Percentiles rank a stretch among this genome's conserved stretches.
phyloP scores from a whole-genome alignment of 2,329 filamentous ascomycete genomes.

The Blumeriella jaapii region DNA sequence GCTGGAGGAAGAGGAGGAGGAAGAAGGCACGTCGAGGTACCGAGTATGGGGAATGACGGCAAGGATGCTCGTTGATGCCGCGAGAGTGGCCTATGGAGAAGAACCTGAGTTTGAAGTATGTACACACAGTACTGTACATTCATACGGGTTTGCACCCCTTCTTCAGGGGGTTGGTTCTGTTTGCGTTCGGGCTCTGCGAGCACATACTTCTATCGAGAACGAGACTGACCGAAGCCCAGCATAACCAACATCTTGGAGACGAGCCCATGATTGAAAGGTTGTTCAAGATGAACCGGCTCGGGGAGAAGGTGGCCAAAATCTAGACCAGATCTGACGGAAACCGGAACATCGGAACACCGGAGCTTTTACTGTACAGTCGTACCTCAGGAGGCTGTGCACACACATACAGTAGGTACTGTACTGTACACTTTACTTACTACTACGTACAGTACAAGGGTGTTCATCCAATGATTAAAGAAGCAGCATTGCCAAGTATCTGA shows the following conservation, averaged over 20 bases:
- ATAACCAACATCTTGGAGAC: constrained; percentile 32
- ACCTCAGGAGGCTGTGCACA: constrained; percentile 4
- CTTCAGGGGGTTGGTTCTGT: no score
- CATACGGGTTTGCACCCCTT: not conserved
- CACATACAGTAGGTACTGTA: no score
- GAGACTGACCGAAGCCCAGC: constrained; percentile 14
- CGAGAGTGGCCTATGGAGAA: constrained; percentile 69
- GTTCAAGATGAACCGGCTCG: constrained; percentile 43
- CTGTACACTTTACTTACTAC: no score
- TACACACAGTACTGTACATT: not conserved
- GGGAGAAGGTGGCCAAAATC: constrained; percentile 26
- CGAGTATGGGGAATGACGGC: constrained; percentile 95
- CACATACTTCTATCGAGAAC: not conserved
- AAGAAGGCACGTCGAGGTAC: constrained; percentile 44
- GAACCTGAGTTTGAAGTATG: constrained; percentile 68
- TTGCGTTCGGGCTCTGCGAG: no score
- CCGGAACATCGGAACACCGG: not conserved
- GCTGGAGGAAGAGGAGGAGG: constrained; percentile 38
- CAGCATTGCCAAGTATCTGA: no score
- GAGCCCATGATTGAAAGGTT: constrained; percentile 52
- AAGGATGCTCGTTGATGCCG: constrained; percentile 77
- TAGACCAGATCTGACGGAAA: not conserved
- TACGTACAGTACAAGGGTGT: no score
- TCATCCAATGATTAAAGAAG: no score
- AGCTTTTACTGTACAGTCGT: not conserved